Conservation (phyloP, 371 early-diverging fungal species). For the Mucor irregularis region DNA sequence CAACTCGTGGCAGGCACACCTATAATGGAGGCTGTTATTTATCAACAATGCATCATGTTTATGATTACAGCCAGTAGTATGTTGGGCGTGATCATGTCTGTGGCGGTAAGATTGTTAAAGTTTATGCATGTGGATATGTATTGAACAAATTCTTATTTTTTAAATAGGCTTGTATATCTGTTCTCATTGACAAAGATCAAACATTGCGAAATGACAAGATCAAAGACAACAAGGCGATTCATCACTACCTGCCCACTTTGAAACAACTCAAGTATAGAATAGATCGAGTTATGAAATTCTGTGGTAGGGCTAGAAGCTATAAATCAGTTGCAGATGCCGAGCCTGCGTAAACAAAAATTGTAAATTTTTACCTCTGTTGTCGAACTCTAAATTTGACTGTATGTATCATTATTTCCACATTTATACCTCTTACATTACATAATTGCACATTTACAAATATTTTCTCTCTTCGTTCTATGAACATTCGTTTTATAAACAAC, state of each 20-base stretch:
- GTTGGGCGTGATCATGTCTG: constrained; percentile 64
- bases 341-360: not conserved
- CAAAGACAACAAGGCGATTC: constrained; percentile 19
- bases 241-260: constrained; percentile 3
- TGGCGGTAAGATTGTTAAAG: constrained; percentile 45
- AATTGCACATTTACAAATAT: too few relatives aligned
- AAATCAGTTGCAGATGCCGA: constrained; percentile 7
- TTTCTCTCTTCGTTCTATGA: too few relatives aligned
- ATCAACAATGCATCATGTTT: constrained; percentile 84
- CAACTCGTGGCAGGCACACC: constrained; percentile 84
- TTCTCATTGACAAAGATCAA: constrained; percentile 62
- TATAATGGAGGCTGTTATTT: constrained; percentile 78
- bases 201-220: constrained; percentile 60
- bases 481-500: too few relatives aligned
- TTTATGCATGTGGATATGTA: not conserved
- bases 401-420: too few relatives aligned
- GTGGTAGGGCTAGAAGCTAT: not conserved
- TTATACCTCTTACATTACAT: not conserved
- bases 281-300: not conserved
- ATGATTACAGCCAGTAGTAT: constrained; percentile 76
- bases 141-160: not conserved
- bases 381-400: too few relatives aligned
- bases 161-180: constrained; percentile 53
- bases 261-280: not conserved
- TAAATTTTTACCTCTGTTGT: not conserved